phyloP scores from a whole-genome alignment of 768 basidiomycete species.

The Omphalotus guepiniiformis region DNA sequence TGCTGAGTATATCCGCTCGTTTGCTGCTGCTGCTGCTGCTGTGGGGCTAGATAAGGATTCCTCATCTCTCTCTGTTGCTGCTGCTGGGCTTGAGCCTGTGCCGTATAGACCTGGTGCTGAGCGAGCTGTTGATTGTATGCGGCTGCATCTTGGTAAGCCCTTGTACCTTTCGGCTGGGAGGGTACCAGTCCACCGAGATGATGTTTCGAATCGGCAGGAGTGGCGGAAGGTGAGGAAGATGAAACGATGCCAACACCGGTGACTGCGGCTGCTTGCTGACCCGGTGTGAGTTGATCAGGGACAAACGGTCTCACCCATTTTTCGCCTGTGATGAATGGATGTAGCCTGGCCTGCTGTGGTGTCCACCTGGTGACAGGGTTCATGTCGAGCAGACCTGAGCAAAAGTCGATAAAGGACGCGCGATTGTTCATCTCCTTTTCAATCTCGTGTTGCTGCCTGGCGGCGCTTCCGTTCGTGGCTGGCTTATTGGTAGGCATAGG shows the following conservation, averaged over 20 bases:
- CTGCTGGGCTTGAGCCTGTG: constrained; percentile 77
- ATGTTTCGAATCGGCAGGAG: constrained; percentile 63
- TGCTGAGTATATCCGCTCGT: constrained; percentile 28
- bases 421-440: constrained; percentile 96
- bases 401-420: constrained; percentile 96
- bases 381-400: constrained; percentile 87
- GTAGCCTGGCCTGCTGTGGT: constrained; percentile 90
- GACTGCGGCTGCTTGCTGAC: constrained; percentile 16
- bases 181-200: constrained; percentile 92
- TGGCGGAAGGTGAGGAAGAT: constrained; percentile 21
- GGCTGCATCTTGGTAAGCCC: constrained; percentile 89
- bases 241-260: neutral
- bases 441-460: constrained; percentile 69
- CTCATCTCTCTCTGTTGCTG: constrained; percentile 55
- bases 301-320: constrained; percentile 86
- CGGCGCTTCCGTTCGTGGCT: constrained; percentile 2
- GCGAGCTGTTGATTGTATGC: constrained; percentile 92
- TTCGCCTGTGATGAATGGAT: constrained; percentile 98
- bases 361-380: constrained; percentile 97
- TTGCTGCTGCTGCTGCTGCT: constrained; percentile 28
- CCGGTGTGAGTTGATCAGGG: constrained; percentile 46
- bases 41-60: constrained; percentile 75
- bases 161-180: constrained; percentile 79
- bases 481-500: constrained; percentile 87
- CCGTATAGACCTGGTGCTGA: constrained; percentile 91